Percentiles rank a stretch among this genome's conserved stretches.
These are phyloP conservation scores for Aspergillus novoparasiticus DNA, from an alignment of 2,329 filamentous ascomycete species.

Conservation along the genomic window DNA sequence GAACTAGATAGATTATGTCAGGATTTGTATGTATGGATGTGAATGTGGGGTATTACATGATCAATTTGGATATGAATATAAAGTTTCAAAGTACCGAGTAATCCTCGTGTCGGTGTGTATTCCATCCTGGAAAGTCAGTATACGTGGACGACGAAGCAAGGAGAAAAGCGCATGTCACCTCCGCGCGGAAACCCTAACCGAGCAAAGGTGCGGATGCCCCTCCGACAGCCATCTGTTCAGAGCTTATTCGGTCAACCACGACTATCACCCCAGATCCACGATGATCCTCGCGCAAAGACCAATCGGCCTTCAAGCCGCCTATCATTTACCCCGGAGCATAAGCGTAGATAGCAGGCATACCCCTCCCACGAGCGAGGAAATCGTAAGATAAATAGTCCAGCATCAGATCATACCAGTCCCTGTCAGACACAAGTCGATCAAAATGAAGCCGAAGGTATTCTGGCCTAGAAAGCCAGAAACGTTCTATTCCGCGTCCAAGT, in stretches of 20 bases:
- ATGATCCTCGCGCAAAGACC: constrained; percentile 2
- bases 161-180: background rate
- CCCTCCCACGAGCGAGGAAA: background rate
- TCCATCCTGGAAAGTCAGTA: too few relatives aligned
- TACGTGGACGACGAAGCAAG: background rate
- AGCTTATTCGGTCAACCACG: background rate
- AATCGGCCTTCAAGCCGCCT: constrained; percentile 12
- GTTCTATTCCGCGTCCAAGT: background rate
- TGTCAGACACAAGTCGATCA: background rate
- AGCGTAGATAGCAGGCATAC: background rate
- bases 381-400: constrained; percentile 5
- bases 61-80: background rate
- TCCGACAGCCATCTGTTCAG: constrained; percentile 6
- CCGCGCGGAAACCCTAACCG: constrained; percentile 12
- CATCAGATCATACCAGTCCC: background rate
- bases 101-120: background rate
- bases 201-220: constrained; percentile 3
- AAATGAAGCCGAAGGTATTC: constrained; percentile 6
- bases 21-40: background rate
- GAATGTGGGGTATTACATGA: background rate
- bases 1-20: constrained; percentile 4
- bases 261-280: background rate
- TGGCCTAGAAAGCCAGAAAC: constrained; percentile 8
- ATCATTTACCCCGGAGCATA: background rate
- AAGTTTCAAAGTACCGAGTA: background rate